Evolutionary conservation across 331 rosid genomes (phyloP).

Genomic region (Acacia concinna): DNA sequence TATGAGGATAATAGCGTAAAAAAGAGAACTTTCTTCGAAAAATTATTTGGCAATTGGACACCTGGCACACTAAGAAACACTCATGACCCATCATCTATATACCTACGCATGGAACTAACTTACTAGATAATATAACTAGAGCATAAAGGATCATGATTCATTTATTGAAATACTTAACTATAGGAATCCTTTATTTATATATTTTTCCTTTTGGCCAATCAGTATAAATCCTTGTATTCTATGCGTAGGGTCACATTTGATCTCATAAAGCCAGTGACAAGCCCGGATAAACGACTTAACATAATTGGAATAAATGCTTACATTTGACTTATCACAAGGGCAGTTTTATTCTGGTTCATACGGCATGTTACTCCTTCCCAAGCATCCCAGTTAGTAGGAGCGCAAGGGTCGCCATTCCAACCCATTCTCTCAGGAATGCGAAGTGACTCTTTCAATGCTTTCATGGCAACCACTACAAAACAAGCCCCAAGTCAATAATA

Average conservation of each 20-base stretch:
- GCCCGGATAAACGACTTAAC: neutral
- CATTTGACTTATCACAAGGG: conserved; percentile 79
- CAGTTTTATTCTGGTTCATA: conserved; percentile 49
- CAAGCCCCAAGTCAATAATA: conserved; percentile 3
- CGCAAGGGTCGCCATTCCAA: conserved; percentile 99
- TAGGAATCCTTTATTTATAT: neutral
- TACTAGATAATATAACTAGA: neutral
- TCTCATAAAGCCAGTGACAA: neutral
- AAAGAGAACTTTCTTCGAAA: neutral
- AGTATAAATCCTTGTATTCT: neutral
- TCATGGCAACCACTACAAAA: conserved; percentile 76
- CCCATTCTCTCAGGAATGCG: conserved; percentile 96
- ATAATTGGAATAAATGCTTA: conserved; percentile 36
- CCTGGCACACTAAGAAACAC: neutral
- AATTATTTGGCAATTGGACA: conserved; percentile 4
- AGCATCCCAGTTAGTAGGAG: conserved; percentile 92
- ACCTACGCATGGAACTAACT: conserved; percentile 5
- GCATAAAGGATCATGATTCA: conserved; percentile 3
- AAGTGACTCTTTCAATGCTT: conserved; percentile 81
- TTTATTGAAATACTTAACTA: neutral
- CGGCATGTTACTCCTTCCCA: conserved; percentile 99
- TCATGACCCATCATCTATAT: neutral
- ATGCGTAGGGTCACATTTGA: neutral
- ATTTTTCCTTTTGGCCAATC: neutral
- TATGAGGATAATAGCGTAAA: neutral